A percentile compares a stretch with the other conserved stretches of the same genome.
phyloP scores from a whole-genome alignment of 2,329 filamentous ascomycete genomes.

The Pestalotiopsis sp. region DNA sequence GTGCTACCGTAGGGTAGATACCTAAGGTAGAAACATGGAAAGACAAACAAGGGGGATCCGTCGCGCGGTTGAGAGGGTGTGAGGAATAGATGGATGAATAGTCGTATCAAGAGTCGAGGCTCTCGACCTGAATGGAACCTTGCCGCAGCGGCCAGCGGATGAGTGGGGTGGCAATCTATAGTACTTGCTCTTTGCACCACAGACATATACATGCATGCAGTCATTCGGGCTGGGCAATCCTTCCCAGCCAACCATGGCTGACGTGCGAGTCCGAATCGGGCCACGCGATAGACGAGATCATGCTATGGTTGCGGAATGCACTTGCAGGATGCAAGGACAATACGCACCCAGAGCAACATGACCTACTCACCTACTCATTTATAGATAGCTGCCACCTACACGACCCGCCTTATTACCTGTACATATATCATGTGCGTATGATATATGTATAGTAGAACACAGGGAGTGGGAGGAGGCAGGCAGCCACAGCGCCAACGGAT shows the following conservation, averaged over 20 bases:
- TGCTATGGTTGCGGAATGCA: background rate
- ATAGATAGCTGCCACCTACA: background rate
- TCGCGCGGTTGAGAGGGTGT: background rate
- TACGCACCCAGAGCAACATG: background rate
- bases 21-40: background rate
- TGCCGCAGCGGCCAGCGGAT: background rate
- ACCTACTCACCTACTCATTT: no score
- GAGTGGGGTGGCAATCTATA: background rate
- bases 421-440: background rate
- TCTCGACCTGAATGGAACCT: background rate
- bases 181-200: background rate
- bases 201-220: no score
- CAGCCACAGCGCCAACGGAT: background rate
- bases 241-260: constrained; percentile 1
- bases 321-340: background rate
- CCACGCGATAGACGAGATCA: constrained; percentile 8
- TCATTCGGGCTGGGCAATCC: no score
- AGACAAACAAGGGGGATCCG: background rate
- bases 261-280: constrained; percentile 5
- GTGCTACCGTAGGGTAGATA: background rate
- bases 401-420: background rate
- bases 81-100: background rate
- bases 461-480: background rate
- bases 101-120: background rate
- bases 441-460: background rate